phyloP scores from a whole-genome alignment of 257 asterid species.

The Solanum clarkiae region DNA sequence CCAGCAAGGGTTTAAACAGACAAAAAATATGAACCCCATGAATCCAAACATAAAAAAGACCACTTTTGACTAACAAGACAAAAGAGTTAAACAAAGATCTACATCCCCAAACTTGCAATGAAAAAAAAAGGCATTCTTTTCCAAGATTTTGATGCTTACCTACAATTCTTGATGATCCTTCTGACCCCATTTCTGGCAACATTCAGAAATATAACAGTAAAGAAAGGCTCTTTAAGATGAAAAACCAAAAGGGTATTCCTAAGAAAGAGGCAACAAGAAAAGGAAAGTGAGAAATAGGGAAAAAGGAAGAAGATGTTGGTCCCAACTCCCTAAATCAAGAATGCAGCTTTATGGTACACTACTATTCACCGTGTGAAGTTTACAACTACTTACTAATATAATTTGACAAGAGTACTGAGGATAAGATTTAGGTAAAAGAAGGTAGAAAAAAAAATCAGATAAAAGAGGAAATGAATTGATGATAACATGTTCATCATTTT shows the following conservation, averaged over 20 bases:
- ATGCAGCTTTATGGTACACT: not conserved
- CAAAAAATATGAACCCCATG: not conserved
- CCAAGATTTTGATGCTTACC: slow-evolving; percentile 31
- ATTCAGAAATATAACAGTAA: slow-evolving; percentile 1
- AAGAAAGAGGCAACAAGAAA: not conserved
- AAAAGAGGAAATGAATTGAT: not conserved
- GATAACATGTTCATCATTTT: not conserved
- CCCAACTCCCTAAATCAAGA: not conserved
- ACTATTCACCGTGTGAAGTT: not conserved
- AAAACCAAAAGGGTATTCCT: not conserved
- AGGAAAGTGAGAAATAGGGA: not conserved
- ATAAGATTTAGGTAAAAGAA: not conserved
- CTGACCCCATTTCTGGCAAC: slow-evolving; percentile 45
- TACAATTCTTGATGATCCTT: slow-evolving; percentile 53
- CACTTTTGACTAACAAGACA: not conserved
- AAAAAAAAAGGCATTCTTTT: not conserved
- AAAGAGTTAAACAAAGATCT: not conserved
- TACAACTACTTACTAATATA: not conserved
- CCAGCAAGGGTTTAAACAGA: not conserved
- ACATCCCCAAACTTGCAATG: not conserved
- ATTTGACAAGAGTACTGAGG: not conserved
- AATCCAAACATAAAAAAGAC: not conserved
- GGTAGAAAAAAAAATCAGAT: not conserved
- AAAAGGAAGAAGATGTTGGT: not conserved
- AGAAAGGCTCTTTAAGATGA: not conserved